Conservation (phyloP, 768 basidiomycete species). For the Ramaria rubella region DNA sequence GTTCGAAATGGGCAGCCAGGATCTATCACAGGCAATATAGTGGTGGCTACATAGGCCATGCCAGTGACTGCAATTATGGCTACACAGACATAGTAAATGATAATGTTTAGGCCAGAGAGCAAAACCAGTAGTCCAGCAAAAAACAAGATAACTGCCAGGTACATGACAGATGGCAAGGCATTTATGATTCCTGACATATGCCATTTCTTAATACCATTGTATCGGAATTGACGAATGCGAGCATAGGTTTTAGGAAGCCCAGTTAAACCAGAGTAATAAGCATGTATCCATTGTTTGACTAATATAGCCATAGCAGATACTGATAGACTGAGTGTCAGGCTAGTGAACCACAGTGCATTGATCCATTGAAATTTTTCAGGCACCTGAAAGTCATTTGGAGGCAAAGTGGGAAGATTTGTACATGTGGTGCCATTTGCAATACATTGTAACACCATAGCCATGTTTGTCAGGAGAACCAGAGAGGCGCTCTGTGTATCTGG, state of each 20-base stretch:
- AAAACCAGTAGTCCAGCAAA: constrained; percentile 20
- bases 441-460: constrained; percentile 2
- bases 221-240: constrained; percentile 16
- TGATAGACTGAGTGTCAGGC: constrained; percentile 19
- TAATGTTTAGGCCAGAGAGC: constrained; percentile 11
- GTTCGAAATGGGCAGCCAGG: constrained; percentile 4
- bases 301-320: constrained; percentile 21
- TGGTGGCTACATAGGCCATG: background rate
- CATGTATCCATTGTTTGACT: constrained; percentile 25
- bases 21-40: background rate
- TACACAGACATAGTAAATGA: background rate
- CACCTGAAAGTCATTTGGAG: background rate
- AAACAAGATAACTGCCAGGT: constrained; percentile 20
- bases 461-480: constrained; percentile 22
- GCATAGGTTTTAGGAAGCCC: constrained; percentile 4
- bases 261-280: constrained; percentile 14
- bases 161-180: constrained; percentile 18
- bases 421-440: constrained; percentile 5
- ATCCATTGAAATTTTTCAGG: constrained; percentile 43
- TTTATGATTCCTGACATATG: constrained; percentile 17
- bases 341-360: constrained; percentile 23
- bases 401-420: background rate
- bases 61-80: background rate
- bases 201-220: constrained; percentile 17
- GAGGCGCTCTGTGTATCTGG: constrained; percentile 25